These are phyloP conservation scores for Phytophthora pistaciae DNA, from an alignment of 352 stramenopile genomes.

Conservation along the genomic window DNA sequence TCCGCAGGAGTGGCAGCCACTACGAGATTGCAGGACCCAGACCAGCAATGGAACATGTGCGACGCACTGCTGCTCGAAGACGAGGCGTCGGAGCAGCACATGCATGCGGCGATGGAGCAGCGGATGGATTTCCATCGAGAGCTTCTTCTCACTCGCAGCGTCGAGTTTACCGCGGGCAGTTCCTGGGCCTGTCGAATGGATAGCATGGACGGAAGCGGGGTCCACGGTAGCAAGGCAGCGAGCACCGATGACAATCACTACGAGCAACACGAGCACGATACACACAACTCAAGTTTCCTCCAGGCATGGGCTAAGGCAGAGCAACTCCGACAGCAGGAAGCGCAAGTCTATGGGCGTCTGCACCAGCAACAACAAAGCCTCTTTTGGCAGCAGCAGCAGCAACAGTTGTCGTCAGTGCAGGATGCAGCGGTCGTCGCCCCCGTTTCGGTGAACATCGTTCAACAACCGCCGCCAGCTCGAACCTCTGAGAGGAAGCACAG, in stretches of 20 bases:
- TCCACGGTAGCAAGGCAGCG: background rate
- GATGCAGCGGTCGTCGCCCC: slow-evolving; percentile 6
- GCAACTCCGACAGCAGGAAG: slow-evolving; percentile 21
- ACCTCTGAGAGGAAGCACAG: background rate
- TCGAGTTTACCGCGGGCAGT: slow-evolving; percentile 20
- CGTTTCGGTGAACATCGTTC: background rate
- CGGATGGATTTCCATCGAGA: slow-evolving; percentile 40
- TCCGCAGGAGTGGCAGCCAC: background rate
- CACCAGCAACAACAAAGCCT: slow-evolving; percentile 31
- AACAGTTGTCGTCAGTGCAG: background rate
- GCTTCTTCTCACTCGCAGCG: slow-evolving; percentile 31
- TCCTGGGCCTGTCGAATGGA: slow-evolving; percentile 24
- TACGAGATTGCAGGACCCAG: background rate
- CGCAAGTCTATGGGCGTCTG: slow-evolving; percentile 24
- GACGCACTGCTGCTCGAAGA: slow-evolving; percentile 17
- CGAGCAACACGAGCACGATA: background rate
- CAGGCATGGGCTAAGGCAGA: slow-evolving; percentile 27
- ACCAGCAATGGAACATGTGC: slow-evolving; percentile 14
- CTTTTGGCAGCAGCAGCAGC: slow-evolving; percentile 9
- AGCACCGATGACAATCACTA: slow-evolving; percentile 4
- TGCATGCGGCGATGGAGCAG: slow-evolving; percentile 34
- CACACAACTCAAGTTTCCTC: slow-evolving; percentile 16
- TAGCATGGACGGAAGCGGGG: background rate
- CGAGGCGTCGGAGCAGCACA: slow-evolving; percentile 13
- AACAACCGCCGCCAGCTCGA: background rate